These are phyloP conservation scores for Suhomyces tanzawaensis DNA, from an alignment of 805 yeast species.

Conservation along the genomic window DNA sequence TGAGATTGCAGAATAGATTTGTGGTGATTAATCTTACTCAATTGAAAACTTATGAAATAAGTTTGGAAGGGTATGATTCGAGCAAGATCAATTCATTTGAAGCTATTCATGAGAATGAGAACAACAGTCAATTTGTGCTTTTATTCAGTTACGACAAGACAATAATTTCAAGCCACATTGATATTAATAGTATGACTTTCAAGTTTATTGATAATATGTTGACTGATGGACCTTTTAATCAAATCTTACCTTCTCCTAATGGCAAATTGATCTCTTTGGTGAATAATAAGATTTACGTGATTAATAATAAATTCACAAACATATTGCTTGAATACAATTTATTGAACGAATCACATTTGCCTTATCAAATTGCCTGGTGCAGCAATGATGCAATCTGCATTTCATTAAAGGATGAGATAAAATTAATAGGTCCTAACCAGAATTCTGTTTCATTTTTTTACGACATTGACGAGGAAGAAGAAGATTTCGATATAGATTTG, in stretches of 20 bases:
- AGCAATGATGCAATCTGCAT: conserved; percentile 77
- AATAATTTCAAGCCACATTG: conserved; percentile 24
- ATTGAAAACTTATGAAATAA: conserved; percentile 40
- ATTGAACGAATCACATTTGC: conserved; percentile 36
- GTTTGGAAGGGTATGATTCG: conserved; percentile 21
- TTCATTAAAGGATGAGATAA: conserved; percentile 60
- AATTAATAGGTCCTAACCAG: conserved; percentile 69
- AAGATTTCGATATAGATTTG: conserved; percentile 29
- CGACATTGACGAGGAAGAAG: conserved; percentile 24
- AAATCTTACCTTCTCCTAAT: conserved; percentile 50
- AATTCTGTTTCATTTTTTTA: conserved; percentile 54
- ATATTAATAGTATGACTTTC: conserved; percentile 18
- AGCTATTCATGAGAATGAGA: conserved; percentile 9
- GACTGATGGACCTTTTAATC: conserved; percentile 49
- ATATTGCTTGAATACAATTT: conserved; percentile 45
- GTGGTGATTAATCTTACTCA: conserved; percentile 37
- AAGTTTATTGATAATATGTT: conserved; percentile 37
- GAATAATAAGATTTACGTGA: conserved; percentile 45
- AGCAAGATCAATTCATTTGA: conserved; percentile 21
- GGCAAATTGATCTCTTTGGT: conserved; percentile 53
- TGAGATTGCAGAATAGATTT: conserved; percentile 35
- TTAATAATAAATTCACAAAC: conserved; percentile 45
- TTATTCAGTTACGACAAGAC: conserved; percentile 29
- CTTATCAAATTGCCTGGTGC: conserved; percentile 70
- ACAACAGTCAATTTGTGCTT: conserved; percentile 2